Evolutionary conservation across 1,284 basidiomycete genomes (phyloP).

Genomic region (Garcileccinum viscosum): DNA sequence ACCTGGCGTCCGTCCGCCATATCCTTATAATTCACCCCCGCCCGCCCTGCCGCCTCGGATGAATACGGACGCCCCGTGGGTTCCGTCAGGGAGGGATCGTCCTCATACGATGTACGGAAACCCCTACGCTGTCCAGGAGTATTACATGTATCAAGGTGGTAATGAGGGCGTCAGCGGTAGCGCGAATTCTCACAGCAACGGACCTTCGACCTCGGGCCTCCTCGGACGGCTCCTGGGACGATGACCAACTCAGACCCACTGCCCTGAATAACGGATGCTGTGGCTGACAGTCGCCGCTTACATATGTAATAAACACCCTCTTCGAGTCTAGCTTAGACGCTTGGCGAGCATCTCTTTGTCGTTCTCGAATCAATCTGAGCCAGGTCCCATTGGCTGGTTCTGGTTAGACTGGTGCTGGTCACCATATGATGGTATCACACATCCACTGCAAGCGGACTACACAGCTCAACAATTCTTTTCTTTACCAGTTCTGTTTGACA

Average conservation of each 20-base stretch:
- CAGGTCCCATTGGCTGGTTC: not conserved
- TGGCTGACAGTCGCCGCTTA: not conserved
- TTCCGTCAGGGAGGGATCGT: not conserved
- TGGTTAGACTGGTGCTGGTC: not conserved
- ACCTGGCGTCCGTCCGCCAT: not conserved
- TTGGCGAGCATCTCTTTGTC: not conserved
- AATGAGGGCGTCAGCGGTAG: not conserved
- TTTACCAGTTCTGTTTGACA: not conserved
- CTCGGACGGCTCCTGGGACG: conserved; percentile 31
- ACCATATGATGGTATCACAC: too few relatives aligned
- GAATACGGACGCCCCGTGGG: not conserved
- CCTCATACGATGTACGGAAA: conserved; percentile 31
- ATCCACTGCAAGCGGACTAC: too few relatives aligned
- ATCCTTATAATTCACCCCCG: not conserved
- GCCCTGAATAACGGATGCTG: not conserved
- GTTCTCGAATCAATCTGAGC: not conserved
- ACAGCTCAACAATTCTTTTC: not conserved
- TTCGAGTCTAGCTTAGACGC: not conserved
- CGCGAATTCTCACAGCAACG: not conserved
- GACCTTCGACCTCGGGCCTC: conserved; percentile 18
- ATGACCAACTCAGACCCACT: conserved; percentile 3
- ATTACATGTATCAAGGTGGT: conserved; percentile 4
- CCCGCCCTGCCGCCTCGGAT: conserved; percentile 17
- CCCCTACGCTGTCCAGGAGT: not conserved
- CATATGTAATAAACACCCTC: not conserved